A percentile compares a stretch with the other conserved stretches of the same genome.
These are phyloP conservation scores for Plantago elongata DNA, from an alignment of 257 asterid genomes.

Conservation along the genomic window DNA sequence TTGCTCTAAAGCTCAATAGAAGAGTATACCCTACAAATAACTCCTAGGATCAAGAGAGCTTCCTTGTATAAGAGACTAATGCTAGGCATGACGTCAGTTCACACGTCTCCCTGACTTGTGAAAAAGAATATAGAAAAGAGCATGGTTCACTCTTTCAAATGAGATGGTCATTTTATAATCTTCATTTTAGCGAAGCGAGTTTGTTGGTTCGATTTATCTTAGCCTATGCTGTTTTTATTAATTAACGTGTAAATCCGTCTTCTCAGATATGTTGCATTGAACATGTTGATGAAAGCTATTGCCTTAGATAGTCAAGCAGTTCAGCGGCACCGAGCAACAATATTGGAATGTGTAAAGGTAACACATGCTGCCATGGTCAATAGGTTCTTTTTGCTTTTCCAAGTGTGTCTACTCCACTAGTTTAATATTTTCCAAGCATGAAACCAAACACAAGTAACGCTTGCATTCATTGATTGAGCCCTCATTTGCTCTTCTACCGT, in stretches of 20 bases:
- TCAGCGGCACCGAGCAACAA: conserved; percentile 96
- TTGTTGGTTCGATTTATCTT: conserved; percentile 15
- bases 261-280: conserved; percentile 93
- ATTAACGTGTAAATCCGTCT: conserved; percentile 23
- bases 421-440: conserved; percentile 18
- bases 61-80: too few species aligned
- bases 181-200: conserved; percentile 14
- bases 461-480: conserved; percentile 4
- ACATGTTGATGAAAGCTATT: conserved; percentile 95
- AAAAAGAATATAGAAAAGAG: too few species aligned
- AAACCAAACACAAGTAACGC: background rate
- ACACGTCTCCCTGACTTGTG: too few species aligned
- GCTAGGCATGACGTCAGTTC: too few species aligned
- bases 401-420: conserved; percentile 2
- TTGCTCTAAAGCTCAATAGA: too few species aligned
- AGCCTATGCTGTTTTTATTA: conserved; percentile 24
- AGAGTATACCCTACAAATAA: too few species aligned
- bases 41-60: too few species aligned
- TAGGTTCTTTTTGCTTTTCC: conserved; percentile 12
- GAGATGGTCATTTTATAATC: background rate
- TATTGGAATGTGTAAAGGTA: conserved; percentile 98
- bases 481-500: conserved; percentile 9
- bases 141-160: background rate
- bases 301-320: conserved; percentile 95
- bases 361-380: conserved; percentile 4